Percentiles rank a stretch among this genome's conserved stretches.
Evolutionary conservation across 2,329 filamentous ascomycete species (phyloP).

Genomic region (Allantophomopsis lycopodina): DNA sequence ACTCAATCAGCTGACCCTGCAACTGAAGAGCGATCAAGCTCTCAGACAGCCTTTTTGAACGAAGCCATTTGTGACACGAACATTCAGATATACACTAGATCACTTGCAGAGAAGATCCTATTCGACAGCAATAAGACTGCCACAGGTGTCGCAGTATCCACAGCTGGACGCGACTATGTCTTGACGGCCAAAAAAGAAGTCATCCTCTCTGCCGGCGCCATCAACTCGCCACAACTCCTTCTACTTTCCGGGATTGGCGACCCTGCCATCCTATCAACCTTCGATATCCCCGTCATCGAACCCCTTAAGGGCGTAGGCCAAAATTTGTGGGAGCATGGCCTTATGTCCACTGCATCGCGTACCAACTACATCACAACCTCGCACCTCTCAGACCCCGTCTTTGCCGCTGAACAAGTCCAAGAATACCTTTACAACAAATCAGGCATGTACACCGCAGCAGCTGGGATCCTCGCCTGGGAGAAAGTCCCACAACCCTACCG

Average conservation of each 20-base stretch:
- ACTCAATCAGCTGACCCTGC: constrained; percentile 5
- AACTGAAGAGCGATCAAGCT: constrained; percentile 4
- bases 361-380: neutral
- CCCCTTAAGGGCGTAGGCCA: constrained; percentile 35
- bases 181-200: constrained; percentile 22
- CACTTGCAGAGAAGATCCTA: constrained; percentile 26
- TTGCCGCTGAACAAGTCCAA: neutral
- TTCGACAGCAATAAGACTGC: constrained; percentile 24
- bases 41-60: constrained; percentile 6
- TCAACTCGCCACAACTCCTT: constrained; percentile 35
- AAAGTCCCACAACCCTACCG: constrained; percentile 5
- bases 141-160: constrained; percentile 22
- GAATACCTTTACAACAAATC: neutral
- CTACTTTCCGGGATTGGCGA: constrained; percentile 33
- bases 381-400: constrained; percentile 5
- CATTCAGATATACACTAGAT: constrained; percentile 6
- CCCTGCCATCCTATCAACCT: constrained; percentile 23
- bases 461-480: constrained; percentile 9
- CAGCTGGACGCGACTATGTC: neutral
- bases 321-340: constrained; percentile 28
- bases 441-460: constrained; percentile 3
- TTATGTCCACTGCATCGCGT: neutral
- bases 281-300: constrained; percentile 28
- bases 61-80: constrained; percentile 2
- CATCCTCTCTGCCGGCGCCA: constrained; percentile 33